Evolutionary conservation across 768 basidiomycete species (phyloP).

Genomic region (Auriscalpium microsporum): DNA sequence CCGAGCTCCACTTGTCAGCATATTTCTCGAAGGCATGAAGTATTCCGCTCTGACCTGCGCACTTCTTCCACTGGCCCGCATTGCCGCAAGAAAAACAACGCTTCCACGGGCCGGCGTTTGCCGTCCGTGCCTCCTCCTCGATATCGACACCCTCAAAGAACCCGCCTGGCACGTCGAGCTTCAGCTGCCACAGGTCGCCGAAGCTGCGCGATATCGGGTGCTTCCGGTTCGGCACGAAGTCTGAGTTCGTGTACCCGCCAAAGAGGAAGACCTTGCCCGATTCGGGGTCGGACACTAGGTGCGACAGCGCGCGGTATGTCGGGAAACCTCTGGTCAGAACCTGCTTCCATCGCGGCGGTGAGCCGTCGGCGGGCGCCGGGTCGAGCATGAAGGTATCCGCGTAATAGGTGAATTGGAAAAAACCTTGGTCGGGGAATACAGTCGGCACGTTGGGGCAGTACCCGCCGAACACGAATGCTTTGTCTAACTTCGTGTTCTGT

Average conservation of each 20-base stretch:
- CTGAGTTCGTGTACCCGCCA: conserved; percentile 33
- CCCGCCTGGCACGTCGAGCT: conserved; percentile 28
- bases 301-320: conserved; percentile 30
- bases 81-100: conserved; percentile 32
- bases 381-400: conserved; percentile 33
- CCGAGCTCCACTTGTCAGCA: too few species aligned
- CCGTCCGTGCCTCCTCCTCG: conserved; percentile 29
- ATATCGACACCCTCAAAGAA: conserved; percentile 29
- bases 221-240: conserved; percentile 26
- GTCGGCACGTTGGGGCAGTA: conserved; percentile 25
- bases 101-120: conserved; percentile 33
- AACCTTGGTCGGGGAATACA: not conserved
- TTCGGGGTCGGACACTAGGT: conserved; percentile 26
- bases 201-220: conserved; percentile 23
- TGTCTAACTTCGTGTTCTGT: conserved; percentile 27
- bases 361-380: conserved; percentile 13
- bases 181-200: conserved; percentile 32
- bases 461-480: conserved; percentile 32
- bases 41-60: conserved; percentile 25
- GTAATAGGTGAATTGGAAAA: conserved; percentile 30
- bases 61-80: conserved; percentile 31
- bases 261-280: conserved; percentile 31
- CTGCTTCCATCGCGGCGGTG: conserved; percentile 26
- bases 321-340: conserved; percentile 35
- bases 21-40: too few species aligned